A percentile compares a stretch with the other conserved stretches of the same genome.
Conservation (phyloP, 805 yeast species). For the Lachancea mirantina region DNA sequence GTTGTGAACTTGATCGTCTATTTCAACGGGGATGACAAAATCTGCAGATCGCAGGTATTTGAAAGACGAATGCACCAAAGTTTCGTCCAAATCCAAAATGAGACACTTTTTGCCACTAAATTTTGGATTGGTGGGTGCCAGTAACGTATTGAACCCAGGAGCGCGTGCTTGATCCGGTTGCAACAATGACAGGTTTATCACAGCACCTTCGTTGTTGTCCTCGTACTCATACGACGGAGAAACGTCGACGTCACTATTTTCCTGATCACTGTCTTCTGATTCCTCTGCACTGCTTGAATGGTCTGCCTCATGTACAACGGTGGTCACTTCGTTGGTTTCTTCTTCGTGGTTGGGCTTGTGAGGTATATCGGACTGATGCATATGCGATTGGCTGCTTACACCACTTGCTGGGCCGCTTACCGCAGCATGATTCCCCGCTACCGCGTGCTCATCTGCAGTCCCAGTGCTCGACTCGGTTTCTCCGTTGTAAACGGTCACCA, state of each 20-base stretch:
- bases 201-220: constrained; percentile 25
- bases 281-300: constrained; percentile 15
- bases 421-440: constrained; percentile 5
- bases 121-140: constrained; percentile 39
- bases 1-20: constrained; percentile 84
- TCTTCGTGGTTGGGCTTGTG: constrained; percentile 1
- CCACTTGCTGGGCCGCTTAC: constrained; percentile 3
- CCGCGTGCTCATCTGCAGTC: constrained; percentile 8
- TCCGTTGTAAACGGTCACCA: constrained; percentile 19
- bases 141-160: constrained; percentile 58
- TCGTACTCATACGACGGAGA: constrained; percentile 18
- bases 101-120: constrained; percentile 72
- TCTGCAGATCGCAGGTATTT: constrained; percentile 89
- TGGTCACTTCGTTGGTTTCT: constrained; percentile 11
- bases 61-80: constrained; percentile 92
- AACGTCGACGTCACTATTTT: constrained; percentile 21
- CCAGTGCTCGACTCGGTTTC: constrained; percentile 28
- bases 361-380: constrained; percentile 1
- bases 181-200: constrained; percentile 52
- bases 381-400: no score
- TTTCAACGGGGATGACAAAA: constrained; percentile 95
- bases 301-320: constrained; percentile 16
- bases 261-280: constrained; percentile 13
- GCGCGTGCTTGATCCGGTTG: constrained; percentile 69
- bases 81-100: constrained; percentile 89